Conservation (phyloP, 2,329 filamentous ascomycete species). For the Beauveria scarabaeidicola region DNA sequence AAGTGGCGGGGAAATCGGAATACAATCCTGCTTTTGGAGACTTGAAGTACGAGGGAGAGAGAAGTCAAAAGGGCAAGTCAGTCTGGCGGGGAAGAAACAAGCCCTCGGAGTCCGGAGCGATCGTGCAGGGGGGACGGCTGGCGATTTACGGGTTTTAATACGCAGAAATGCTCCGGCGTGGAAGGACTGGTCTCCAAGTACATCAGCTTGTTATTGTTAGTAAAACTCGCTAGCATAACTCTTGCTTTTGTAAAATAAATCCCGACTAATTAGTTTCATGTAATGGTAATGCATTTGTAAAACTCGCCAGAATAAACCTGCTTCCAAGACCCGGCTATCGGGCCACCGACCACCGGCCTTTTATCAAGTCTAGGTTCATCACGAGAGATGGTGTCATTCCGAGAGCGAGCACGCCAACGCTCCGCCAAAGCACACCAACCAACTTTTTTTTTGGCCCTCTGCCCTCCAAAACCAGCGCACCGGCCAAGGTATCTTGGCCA, state of each 20-base stretch:
- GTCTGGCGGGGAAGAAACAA: no score
- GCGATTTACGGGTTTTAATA: no score
- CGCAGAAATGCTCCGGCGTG: no score
- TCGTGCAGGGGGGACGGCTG: no score
- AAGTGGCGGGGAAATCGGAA: background rate
- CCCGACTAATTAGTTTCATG: background rate
- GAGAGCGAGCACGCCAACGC: slow-evolving; percentile 9
- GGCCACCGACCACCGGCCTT: slow-evolving; percentile 6
- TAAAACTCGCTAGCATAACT: no score
- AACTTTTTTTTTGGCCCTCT: background rate
- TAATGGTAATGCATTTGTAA: background rate
- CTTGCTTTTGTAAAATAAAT: no score
- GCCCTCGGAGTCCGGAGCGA: no score
- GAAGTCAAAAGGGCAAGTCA: no score
- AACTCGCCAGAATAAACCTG: background rate
- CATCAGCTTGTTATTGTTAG: no score
- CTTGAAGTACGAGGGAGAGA: background rate
- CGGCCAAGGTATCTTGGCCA: background rate
- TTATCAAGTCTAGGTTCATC: background rate
- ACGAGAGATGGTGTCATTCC: slow-evolving; percentile 8
- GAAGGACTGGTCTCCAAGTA: no score
- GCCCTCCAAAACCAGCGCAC: background rate
- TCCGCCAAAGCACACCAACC: slow-evolving; percentile 3
- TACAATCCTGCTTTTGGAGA: background rate
- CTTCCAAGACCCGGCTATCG: background rate